These are phyloP conservation scores for Aspergillus awamori DNA, from an alignment of 2,329 filamentous ascomycete genomes.

Conservation along the genomic window DNA sequence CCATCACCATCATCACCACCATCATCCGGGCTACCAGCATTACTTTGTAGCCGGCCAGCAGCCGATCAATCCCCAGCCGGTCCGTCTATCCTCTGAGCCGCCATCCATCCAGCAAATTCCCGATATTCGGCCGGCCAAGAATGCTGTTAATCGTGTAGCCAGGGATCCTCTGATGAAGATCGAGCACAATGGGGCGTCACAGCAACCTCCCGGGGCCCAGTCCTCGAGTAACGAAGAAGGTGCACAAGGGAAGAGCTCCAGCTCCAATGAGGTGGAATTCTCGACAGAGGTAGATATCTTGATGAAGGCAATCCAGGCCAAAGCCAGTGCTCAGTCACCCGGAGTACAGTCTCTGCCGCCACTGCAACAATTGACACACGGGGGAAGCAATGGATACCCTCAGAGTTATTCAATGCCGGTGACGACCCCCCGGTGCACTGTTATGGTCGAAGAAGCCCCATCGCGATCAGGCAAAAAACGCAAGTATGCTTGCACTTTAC, in stretches of 20 bases:
- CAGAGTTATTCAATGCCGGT: constrained; percentile 28
- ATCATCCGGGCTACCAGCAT: constrained; percentile 36
- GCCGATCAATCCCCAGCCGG: constrained; percentile 28
- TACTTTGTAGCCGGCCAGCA: constrained; percentile 39
- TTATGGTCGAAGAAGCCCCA: constrained; percentile 39
- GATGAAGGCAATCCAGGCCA: constrained; percentile 84
- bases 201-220: constrained; percentile 11
- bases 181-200: constrained; percentile 10
- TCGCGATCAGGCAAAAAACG: constrained; percentile 48
- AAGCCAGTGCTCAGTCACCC: constrained; percentile 43
- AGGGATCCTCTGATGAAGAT: constrained; percentile 24
- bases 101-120: constrained; percentile 39
- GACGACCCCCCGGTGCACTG: constrained; percentile 23
- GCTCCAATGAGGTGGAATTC: constrained; percentile 62
- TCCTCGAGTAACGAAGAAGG: constrained; percentile 9
- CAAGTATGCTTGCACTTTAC: constrained; percentile 74
- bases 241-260: constrained; percentile 47
- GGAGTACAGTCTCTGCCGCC: constrained; percentile 38
- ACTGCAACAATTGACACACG: constrained; percentile 39
- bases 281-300: constrained; percentile 83
- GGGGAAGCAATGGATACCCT: constrained; percentile 24
- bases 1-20: constrained; percentile 26
- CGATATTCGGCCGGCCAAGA: constrained; percentile 43
- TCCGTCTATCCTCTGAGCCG: constrained; percentile 35
- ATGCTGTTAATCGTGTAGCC: constrained; percentile 35